phyloP scores from a whole-genome alignment of 1,284 basidiomycete genomes.

The Moesziomyces globuligerus region DNA sequence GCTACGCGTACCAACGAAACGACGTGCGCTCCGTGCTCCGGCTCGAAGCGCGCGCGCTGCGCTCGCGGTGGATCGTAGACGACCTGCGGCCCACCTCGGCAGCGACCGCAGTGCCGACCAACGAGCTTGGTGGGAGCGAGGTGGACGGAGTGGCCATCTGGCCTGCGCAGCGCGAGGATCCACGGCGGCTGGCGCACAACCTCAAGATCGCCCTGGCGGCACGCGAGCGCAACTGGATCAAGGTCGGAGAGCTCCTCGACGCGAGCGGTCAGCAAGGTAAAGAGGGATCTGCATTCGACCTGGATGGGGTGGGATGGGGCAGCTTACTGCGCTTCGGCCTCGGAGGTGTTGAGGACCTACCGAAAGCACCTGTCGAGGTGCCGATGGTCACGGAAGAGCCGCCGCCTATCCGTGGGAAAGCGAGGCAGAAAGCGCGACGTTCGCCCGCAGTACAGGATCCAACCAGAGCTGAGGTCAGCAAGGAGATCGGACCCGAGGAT shows the following conservation, averaged over 20 bases:
- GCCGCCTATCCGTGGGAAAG: no score
- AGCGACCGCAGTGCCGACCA: not conserved
- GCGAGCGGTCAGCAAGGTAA: not conserved
- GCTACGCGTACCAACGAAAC: constrained; percentile 20
- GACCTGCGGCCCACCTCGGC: not conserved
- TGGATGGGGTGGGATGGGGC: constrained; percentile 28
- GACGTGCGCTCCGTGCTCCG: constrained; percentile 27
- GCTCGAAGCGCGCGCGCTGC: constrained; percentile 18
- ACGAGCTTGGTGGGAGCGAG: not conserved
- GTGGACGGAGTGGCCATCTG: constrained; percentile 20
- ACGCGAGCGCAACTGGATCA: constrained; percentile 21
- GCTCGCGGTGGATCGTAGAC: not conserved
- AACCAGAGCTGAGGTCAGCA: not conserved
- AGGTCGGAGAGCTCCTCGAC: constrained; percentile 27
- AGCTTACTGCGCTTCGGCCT: constrained; percentile 24
- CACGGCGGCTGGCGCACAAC: constrained; percentile 21
- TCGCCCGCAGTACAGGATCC: no score
- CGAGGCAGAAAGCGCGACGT: not conserved
- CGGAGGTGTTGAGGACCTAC: constrained; percentile 5
- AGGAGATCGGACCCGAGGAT: constrained; percentile 1
- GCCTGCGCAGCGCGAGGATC: constrained; percentile 22
- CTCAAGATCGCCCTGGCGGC: constrained; percentile 33
- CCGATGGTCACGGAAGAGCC: no score
- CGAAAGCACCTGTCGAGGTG: not conserved
- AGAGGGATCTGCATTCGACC: not conserved